Evolutionary conservation across 192 early-diverging fungal genomes (phyloP), one percentile per base, ranked within the genome.

Genomic region (Coemansia sp.): DNA sequence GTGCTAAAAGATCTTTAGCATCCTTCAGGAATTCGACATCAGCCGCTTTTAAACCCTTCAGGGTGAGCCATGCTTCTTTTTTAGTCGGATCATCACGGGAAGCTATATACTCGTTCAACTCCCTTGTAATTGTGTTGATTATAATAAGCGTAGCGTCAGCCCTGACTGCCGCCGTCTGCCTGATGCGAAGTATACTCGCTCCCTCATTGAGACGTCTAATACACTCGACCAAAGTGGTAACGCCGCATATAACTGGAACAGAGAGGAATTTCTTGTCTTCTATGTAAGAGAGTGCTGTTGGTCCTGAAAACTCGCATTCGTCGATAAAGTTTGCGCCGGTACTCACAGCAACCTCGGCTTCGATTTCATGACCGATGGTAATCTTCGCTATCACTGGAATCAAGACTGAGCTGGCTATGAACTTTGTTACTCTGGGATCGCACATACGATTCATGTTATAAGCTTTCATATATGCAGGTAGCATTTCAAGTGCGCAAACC

Each of bases 361-460:
- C 97, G 63, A 98, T 91, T 83, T 93, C 88, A 85, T 99, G 97
- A 64, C 97, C 97, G 62, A 97, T 93, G 63, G 94, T 90, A 75
- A 95, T 92, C 75, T 95, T 95, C 66, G 94, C 95, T 90, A 99
- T 95, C 57, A 98, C 96, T 24, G 97, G 97, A 80, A 99, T 94
- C 27, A 93, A 90, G 60, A 97, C 95, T 36, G 93, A 90, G 36
- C 75, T 88, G 74, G 89, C 91, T 73, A 98, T 97, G 66, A 92
- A 89, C 74, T 89, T 92, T 84, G 97, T 96, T 90, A 95, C 93
- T 64, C 87, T 84, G 70, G 95, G 95, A 83, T 98, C 96, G 17
- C 91, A 93, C 94, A 98, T 95, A 62, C 96, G 93, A 40, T 93
- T 85, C 42, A 95, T 94, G 59, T 94, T 93, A 77, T 88, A 92